Percentiles rank a stretch among this genome's conserved stretches.
These are phyloP conservation scores for Teratosphaeria destructans DNA, from an alignment of 2,329 filamentous ascomycete genomes.

Conservation along the genomic window DNA sequence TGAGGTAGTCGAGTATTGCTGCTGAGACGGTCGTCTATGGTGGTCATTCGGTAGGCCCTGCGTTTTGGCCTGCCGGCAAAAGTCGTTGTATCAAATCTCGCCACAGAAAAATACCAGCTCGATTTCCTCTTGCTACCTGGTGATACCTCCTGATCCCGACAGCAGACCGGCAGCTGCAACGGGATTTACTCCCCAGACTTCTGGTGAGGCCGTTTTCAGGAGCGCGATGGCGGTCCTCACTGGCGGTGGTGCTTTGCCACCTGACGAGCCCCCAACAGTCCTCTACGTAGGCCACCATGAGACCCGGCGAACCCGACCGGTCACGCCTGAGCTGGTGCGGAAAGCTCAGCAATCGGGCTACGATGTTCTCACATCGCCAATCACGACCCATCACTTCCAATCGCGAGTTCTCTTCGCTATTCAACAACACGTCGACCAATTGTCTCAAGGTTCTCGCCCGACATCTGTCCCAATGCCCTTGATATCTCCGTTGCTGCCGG, in stretches of 20 bases:
- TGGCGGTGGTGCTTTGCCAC: background rate
- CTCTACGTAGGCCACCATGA: conserved; percentile 71
- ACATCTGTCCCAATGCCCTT: conserved; percentile 34
- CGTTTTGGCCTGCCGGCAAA: background rate
- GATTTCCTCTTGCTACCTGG: background rate
- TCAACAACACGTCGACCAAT: conserved; percentile 43
- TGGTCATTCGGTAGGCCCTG: too few species aligned
- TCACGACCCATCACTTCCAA: conserved; percentile 66
- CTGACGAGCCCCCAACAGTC: conserved; percentile 31
- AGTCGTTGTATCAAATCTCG: background rate
- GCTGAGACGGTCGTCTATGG: too few species aligned
- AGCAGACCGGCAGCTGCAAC: background rate
- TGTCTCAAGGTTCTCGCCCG: conserved; percentile 30
- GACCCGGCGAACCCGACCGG: conserved; percentile 38
- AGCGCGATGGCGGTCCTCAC: background rate
- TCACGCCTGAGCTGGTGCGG: conserved; percentile 50
- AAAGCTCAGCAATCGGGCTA: conserved; percentile 55
- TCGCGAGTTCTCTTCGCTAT: conserved; percentile 55
- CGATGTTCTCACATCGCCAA: conserved; percentile 65
- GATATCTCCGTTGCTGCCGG: conserved; percentile 58
- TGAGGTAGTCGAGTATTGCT: too few species aligned
- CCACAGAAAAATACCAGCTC: background rate
- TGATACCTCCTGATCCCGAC: background rate
- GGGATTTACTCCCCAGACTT: background rate
- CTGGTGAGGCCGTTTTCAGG: background rate